Percentiles rank a stretch among this genome's conserved stretches.
phyloP scores from a whole-genome alignment of 345 rosid species.

The Populus deltoides region DNA sequence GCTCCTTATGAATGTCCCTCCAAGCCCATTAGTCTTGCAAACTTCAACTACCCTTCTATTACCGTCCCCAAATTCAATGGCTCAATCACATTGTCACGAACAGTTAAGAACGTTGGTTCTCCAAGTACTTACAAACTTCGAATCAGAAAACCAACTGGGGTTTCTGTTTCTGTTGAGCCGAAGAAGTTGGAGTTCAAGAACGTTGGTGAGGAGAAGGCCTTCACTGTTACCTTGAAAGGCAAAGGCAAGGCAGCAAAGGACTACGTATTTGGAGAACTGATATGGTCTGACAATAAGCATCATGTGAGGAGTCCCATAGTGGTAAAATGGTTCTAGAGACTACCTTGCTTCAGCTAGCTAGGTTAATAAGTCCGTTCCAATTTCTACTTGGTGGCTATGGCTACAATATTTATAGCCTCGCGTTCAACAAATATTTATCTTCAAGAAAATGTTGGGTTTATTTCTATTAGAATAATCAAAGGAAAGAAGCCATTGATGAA shows the following conservation, averaged over 20 bases:
- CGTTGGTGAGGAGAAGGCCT: conserved; percentile 23
- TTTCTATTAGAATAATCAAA: background rate
- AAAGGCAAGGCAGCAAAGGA: conserved; percentile 28
- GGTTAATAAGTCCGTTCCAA: background rate
- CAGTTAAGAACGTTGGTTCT: conserved; percentile 27
- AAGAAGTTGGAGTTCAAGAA: conserved; percentile 17
- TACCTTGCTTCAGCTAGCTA: background rate
- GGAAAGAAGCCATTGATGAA: background rate
- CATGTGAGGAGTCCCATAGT: conserved; percentile 27
- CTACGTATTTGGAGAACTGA: conserved; percentile 26
- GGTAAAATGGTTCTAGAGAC: conserved; percentile 15
- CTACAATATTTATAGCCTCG: background rate
- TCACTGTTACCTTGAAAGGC: conserved; percentile 10
- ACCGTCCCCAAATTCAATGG: conserved; percentile 18
- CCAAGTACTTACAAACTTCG: conserved; percentile 10
- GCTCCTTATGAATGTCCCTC: conserved; percentile 15
- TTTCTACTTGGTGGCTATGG: background rate
- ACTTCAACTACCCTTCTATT: conserved; percentile 34
- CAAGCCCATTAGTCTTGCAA: background rate
- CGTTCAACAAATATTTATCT: background rate
- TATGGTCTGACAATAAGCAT: conserved; percentile 22
- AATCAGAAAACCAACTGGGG: conserved; percentile 15
- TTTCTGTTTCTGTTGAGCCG: conserved; percentile 23
- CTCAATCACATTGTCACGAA: conserved; percentile 16
- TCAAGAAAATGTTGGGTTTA: background rate